phyloP scores from a whole-genome alignment of 352 stramenopile species.

The Phytophthora agathidicida region DNA sequence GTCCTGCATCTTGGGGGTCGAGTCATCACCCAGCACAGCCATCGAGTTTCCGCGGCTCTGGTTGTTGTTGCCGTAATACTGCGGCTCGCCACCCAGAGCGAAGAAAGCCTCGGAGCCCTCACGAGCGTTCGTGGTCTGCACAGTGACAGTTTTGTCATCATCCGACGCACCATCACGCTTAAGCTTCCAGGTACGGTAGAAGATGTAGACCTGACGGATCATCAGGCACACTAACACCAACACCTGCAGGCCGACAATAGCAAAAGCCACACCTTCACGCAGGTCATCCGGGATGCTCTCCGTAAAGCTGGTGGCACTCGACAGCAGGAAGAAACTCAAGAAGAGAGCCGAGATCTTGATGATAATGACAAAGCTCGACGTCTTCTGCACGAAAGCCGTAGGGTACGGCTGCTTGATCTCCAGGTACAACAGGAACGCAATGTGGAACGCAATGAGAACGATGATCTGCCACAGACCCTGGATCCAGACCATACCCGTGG shows the following conservation, averaged over 20 bases:
- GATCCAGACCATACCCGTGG: slow-evolving; percentile 82
- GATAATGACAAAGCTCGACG: slow-evolving; percentile 88
- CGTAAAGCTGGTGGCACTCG: slow-evolving; percentile 69
- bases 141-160: slow-evolving; percentile 57
- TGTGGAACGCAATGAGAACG: slow-evolving; percentile 76
- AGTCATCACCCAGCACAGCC: slow-evolving; percentile 46
- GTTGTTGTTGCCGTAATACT: slow-evolving; percentile 39
- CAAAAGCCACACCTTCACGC: slow-evolving; percentile 78
- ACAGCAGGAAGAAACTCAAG: slow-evolving; percentile 83
- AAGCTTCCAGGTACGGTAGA: slow-evolving; percentile 89
- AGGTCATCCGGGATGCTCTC: slow-evolving; percentile 73
- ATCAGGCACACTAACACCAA: slow-evolving; percentile 83
- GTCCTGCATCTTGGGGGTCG: slow-evolving; percentile 35
- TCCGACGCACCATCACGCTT: slow-evolving; percentile 42
- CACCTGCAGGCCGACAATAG: slow-evolving; percentile 82
- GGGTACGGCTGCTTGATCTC: slow-evolving; percentile 87
- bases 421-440: slow-evolving; percentile 82
- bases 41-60: slow-evolving; percentile 36
- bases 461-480: slow-evolving; percentile 77
- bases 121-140: slow-evolving; percentile 57
- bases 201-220: slow-evolving; percentile 87
- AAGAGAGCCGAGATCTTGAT: slow-evolving; percentile 90
- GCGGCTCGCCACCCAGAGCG: slow-evolving; percentile 44
- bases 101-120: slow-evolving; percentile 60
- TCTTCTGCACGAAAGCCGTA: slow-evolving; percentile 84